Evolutionary conservation across 495 filamentous ascomycete genomes (phyloP).

Genomic region (Aspergillus sparsus): DNA sequence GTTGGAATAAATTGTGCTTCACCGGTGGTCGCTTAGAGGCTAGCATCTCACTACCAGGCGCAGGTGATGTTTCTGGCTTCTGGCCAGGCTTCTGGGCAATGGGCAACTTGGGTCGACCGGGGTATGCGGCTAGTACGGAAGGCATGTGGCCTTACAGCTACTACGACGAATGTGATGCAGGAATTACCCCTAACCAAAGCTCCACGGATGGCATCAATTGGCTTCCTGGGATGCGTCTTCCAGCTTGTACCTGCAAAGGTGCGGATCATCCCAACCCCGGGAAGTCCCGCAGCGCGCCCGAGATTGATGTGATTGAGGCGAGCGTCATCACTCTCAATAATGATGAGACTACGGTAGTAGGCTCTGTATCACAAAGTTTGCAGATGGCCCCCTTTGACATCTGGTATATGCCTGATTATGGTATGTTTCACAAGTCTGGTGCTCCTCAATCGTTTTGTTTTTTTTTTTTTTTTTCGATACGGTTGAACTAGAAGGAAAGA

Average conservation of each 20-base stretch:
- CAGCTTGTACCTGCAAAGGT: conserved; percentile 65
- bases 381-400: conserved; percentile 77
- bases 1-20: conserved; percentile 80
- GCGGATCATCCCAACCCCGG: conserved; percentile 72
- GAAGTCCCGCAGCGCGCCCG: conserved; percentile 69
- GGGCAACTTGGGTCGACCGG: conserved; percentile 71
- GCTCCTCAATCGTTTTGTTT: neutral
- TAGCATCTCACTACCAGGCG: conserved; percentile 71
- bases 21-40: conserved; percentile 77
- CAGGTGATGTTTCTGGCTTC: conserved; percentile 67
- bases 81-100: conserved; percentile 85
- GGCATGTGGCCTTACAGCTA: conserved; percentile 84
- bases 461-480: neutral
- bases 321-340: conserved; percentile 58
- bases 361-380: conserved; percentile 68
- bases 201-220: conserved; percentile 64
- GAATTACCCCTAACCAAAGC: conserved; percentile 79
- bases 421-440: conserved; percentile 32
- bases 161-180: conserved; percentile 67
- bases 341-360: conserved; percentile 48
- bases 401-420: conserved; percentile 73
- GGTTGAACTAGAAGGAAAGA: no score
- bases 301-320: conserved; percentile 77
- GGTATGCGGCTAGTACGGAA: conserved; percentile 69
- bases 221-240: conserved; percentile 73